These are phyloP conservation scores for Backusella psychrophila DNA, from an alignment of 192 early-diverging fungal species.

Conservation along the genomic window DNA sequence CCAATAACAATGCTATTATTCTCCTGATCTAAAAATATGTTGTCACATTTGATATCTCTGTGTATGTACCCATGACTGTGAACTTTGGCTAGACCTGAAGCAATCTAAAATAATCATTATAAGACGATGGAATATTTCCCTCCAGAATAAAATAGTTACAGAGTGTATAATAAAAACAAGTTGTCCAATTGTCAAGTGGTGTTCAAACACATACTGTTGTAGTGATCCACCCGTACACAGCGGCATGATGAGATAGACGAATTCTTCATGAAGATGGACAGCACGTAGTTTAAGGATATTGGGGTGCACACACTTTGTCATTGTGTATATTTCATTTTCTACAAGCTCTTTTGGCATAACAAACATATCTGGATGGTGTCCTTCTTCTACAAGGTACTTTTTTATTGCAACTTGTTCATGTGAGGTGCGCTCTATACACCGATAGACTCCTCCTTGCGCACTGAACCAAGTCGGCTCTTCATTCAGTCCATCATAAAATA, in stretches of 20 bases:
- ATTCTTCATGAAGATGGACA: conserved; percentile 33
- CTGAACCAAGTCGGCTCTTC: conserved; percentile 38
- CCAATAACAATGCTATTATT: conserved; percentile 35
- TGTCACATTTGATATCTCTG: conserved; percentile 43
- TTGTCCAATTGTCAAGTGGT: conserved; percentile 32
- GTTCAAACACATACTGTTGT: conserved; percentile 39
- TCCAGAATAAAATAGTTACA: conserved; percentile 11
- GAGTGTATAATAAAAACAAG: conserved; percentile 30
- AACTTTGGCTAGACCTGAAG: conserved; percentile 33
- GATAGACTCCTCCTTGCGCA: conserved; percentile 39
- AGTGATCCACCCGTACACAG: conserved; percentile 37
- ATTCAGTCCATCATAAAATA: conserved; percentile 31
- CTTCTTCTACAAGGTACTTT: conserved; percentile 37
- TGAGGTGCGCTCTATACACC: conserved; percentile 22
- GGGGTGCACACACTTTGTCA: conserved; percentile 35
- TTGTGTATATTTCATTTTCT: conserved; percentile 40
- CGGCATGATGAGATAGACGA: conserved; percentile 36
- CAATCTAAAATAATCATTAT: conserved; percentile 22
- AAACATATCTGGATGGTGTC: conserved; percentile 31
- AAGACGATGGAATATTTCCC: no score
- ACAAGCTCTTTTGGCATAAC: conserved; percentile 40
- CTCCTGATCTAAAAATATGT: conserved; percentile 34
- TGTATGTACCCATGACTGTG: conserved; percentile 40
- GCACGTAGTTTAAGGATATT: conserved; percentile 32
- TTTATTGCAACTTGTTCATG: conserved; percentile 31